phyloP scores from a whole-genome alignment of 495 filamentous ascomycete genomes.

The Massariosphaeria phaeospora region DNA sequence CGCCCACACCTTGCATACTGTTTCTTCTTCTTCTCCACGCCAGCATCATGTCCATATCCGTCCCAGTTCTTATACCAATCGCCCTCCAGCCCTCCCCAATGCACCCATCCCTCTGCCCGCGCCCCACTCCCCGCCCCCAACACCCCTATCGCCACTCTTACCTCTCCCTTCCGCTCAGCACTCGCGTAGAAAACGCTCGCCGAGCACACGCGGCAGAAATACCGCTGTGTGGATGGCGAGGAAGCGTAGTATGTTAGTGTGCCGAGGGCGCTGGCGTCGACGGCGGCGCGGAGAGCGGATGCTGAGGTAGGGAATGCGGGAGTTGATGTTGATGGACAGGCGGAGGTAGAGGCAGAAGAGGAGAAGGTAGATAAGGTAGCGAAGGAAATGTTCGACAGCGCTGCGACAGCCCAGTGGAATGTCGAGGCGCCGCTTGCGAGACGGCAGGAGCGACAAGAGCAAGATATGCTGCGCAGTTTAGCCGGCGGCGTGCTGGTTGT shows the following conservation, averaged over 20 bases:
- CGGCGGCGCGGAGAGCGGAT: slow-evolving; percentile 26
- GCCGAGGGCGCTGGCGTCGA: slow-evolving; percentile 40
- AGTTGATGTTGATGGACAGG: slow-evolving; percentile 25
- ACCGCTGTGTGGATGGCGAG: slow-evolving; percentile 45
- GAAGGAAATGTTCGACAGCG: slow-evolving; percentile 36
- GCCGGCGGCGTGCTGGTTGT: slow-evolving; percentile 39
- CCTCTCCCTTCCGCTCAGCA: slow-evolving; percentile 43
- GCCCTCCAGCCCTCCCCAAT: too few relatives aligned
- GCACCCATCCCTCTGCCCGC: slow-evolving; percentile 42
- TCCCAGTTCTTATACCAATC: too few relatives aligned
- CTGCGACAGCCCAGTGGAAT: slow-evolving; percentile 44
- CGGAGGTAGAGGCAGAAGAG: slow-evolving; percentile 22
- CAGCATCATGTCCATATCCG: too few relatives aligned
- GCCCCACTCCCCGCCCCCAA: slow-evolving; percentile 47
- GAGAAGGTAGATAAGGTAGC: slow-evolving; percentile 34
- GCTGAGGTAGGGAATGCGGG: slow-evolving; percentile 27
- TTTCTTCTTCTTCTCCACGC: too few relatives aligned
- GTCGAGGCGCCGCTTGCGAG: slow-evolving; percentile 46
- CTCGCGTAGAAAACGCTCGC: slow-evolving; percentile 49
- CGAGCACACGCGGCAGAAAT: slow-evolving; percentile 52
- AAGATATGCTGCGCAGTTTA: slow-evolving; percentile 44
- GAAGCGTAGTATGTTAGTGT: slow-evolving; percentile 47
- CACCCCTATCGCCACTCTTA: slow-evolving; percentile 51
- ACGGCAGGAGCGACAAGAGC: slow-evolving; percentile 52
- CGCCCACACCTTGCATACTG: too few relatives aligned